A percentile compares a stretch with the other conserved stretches of the same genome.
These are phyloP conservation scores for Phytophthora lateralis DNA, from an alignment of 352 stramenopile species.

Conservation along the genomic window DNA sequence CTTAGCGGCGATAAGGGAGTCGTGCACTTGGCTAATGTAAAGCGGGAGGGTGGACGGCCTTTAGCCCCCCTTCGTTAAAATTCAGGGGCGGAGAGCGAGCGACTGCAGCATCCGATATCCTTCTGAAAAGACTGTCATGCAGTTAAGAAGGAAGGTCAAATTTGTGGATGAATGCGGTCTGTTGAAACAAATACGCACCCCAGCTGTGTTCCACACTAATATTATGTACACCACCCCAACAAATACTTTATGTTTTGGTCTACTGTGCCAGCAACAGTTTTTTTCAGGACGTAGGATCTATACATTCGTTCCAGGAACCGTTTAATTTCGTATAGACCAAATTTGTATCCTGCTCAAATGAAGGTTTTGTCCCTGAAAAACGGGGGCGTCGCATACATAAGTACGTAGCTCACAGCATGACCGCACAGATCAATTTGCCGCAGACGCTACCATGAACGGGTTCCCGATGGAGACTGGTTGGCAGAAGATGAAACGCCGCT, in stretches of 20 bases:
- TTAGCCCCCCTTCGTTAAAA: constrained; percentile 19
- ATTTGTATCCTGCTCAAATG: no score
- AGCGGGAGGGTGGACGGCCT: constrained; percentile 3
- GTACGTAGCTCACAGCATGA: neutral
- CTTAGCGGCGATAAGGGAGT: constrained; percentile 14
- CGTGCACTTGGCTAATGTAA: constrained; percentile 42
- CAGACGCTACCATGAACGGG: constrained; percentile 24
- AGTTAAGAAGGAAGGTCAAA: neutral
- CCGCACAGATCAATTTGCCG: constrained; percentile 25
- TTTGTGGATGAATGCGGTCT: neutral
- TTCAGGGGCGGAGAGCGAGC: constrained; percentile 39
- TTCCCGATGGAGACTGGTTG: constrained; percentile 67
- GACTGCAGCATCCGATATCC: constrained; percentile 9
- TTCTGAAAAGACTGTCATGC: neutral
- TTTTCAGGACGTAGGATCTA: neutral
- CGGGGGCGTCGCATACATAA: neutral
- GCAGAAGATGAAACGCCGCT: constrained; percentile 84
- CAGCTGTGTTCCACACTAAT: neutral
- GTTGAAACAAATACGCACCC: neutral
- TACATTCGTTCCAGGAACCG: neutral
- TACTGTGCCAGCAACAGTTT: neutral
- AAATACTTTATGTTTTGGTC: neutral
- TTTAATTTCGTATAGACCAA: neutral
- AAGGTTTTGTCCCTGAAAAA: neutral
- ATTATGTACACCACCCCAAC: neutral